Evolutionary conservation across 1,284 basidiomycete species (phyloP).

Genomic region (Ceratobasidium sp.): DNA sequence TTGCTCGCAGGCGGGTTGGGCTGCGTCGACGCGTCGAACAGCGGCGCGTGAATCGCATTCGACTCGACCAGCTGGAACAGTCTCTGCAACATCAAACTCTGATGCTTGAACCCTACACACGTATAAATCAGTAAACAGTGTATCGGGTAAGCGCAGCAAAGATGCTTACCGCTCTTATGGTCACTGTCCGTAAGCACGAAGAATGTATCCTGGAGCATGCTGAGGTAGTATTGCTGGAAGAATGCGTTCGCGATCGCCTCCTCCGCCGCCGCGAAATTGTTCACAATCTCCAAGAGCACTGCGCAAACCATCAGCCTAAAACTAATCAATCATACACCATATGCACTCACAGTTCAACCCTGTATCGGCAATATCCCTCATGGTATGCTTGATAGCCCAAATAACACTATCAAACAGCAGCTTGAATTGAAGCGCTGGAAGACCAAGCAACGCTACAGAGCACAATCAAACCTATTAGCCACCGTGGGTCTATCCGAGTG

Average conservation of each 20-base stretch:
- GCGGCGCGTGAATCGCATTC: slow-evolving; percentile 81
- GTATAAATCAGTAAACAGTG: too few species aligned
- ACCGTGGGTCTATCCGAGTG: slow-evolving; percentile 23
- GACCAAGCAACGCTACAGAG: slow-evolving; percentile 77
- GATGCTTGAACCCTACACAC: slow-evolving; percentile 80
- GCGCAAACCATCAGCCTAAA: slow-evolving; percentile 31
- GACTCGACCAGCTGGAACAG: slow-evolving; percentile 95
- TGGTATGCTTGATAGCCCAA: slow-evolving; percentile 99
- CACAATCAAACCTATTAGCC: slow-evolving; percentile 3
- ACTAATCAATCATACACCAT: neutral
- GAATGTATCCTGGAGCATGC: slow-evolving; percentile 95
- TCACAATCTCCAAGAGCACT: slow-evolving; percentile 95
- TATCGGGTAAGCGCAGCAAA: neutral
- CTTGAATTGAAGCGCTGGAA: slow-evolving; percentile 95
- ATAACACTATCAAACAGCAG: slow-evolving; percentile 98
- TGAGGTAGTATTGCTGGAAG: slow-evolving; percentile 93
- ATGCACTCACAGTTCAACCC: slow-evolving; percentile 80
- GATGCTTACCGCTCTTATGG: slow-evolving; percentile 84
- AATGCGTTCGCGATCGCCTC: slow-evolving; percentile 80
- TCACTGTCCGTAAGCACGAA: slow-evolving; percentile 98
- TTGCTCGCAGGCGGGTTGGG: slow-evolving; percentile 84
- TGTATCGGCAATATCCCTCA: slow-evolving; percentile 98
- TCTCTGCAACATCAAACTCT: slow-evolving; percentile 88
- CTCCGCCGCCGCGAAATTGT: slow-evolving; percentile 92
- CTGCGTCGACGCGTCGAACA: slow-evolving; percentile 84